Base-by-base conservation (phyloP, 2,329 filamentous ascomycete species). In the Magnaporthiopsis poae region DNA sequence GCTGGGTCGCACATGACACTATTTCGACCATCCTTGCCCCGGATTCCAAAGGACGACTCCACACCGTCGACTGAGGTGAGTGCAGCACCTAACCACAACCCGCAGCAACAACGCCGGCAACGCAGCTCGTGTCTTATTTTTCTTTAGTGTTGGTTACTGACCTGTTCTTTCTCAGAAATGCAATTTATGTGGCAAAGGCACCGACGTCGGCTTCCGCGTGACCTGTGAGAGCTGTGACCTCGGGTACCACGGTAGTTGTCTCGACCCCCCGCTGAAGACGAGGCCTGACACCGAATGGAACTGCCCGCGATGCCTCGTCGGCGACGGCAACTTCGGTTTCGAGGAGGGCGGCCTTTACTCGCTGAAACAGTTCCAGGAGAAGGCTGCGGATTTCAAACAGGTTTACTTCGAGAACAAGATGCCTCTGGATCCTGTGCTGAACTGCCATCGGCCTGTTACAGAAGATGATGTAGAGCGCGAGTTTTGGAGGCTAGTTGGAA, bases 341-440 rank as follows among this genome's bases (percentile, higher is more conserved):
- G 94, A 98, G 74, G 95, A 99, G 76, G 95, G 95, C 31, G 93
- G 93, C 4, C 85, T 97, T 29, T 99, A 99, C 77, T 99, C 95
- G 0, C 81, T 99, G 33, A 92, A 90, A 73, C 91, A 96, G 72
- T 99, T 99, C 75, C 95, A 99, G 75, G 91, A 97, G 74, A 96
- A 94, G 76, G 95, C 95, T 7, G 91, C 91, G 71, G 90, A 91
- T 71, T 99, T 99, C 82, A 98, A 97, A 77, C 90, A 96, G 72
- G 87, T 87, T 31, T 96, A 99, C 73, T 99, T 99, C 73, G 88
- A 92, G 69, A 89, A 89, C 72, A 95, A 93, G 77, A 91, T 93
- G 88, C 90, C 90, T 0, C 93, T 90, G 71, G 94, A 97, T 73
- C 88, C 92, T 0, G 85, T 93, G 36, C 84, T 91, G 33, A 94